Percentiles rank a stretch among this genome's conserved stretches.
Conservation (phyloP, 352 stramenopile genomes). For the Globisporangium sylvaticum region DNA sequence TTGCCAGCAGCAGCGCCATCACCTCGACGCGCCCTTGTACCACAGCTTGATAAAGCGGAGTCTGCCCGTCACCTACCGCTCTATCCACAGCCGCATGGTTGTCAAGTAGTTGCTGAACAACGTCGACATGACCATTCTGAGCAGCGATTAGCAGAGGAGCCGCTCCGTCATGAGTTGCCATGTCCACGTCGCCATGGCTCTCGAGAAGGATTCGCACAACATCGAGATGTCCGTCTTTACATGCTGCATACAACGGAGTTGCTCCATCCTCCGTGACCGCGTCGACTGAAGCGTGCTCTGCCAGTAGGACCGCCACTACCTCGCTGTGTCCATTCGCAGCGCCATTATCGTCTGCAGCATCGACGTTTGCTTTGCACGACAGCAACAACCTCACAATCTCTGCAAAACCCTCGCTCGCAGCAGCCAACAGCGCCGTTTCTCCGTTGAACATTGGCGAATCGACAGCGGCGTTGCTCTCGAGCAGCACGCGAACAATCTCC, state of each 20-base stretch:
- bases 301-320: neutral
- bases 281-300: neutral
- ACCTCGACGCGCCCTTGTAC: neutral
- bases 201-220: neutral
- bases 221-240: neutral
- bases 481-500: neutral
- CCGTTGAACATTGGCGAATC: neutral
- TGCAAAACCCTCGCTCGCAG: neutral
- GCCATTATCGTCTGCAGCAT: neutral
- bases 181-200: neutral
- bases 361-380: neutral
- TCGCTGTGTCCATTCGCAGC: neutral
- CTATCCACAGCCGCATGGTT: neutral
- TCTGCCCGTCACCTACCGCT: neutral
- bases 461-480: neutral
- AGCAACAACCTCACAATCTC: neutral
- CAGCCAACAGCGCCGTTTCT: neutral
- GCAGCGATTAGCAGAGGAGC: neutral
- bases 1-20: neutral
- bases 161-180: neutral
- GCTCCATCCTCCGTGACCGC: neutral
- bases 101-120: neutral
- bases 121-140: neutral
- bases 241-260: neutral
- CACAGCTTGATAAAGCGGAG: neutral